Base-by-base conservation (phyloP, 345 rosid species). In the Trapa bicornis region DNA sequence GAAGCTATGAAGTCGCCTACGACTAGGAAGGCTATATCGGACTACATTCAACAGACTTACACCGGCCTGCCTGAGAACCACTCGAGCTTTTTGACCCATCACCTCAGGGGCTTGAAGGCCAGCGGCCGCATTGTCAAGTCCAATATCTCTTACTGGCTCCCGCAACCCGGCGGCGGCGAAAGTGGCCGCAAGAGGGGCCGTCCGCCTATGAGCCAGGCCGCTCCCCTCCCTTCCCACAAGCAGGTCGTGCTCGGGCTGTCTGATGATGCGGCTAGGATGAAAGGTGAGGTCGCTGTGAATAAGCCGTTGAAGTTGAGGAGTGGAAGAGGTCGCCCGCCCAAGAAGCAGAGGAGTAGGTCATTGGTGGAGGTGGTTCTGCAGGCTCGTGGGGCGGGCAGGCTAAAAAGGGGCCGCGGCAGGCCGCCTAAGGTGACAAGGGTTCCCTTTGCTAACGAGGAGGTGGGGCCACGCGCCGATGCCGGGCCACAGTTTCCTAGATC, bases 11-110 rank as follows among this genome's bases (percentile, higher is more conserved):
- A 84, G 47, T 92, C 88, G 68, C 76, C 69, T 5, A 81, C 98
- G 39, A 93, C 92, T 75, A 90, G 78, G 82, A 39, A 77, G 66
- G 87, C 94, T n/a, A 93, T 93, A 63, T 73, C 89, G 8, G 86
- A 83, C 80, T 82, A 78, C 75, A 86, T 90, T 38, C 84, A 84
- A 78, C 65, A 70, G 71, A 74, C 50, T 4, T 71, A 75, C 77
- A 3, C 79, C 6, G 78, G 73, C 70, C 72, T 93, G n/a, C 88
- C 92, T 3, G 53, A 82, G 47, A 65, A 75, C 65, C 89, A 93
- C 82, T 14, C 71, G 7, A 73, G 73, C 71, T 37, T 84, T 91
- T 41, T 93, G 82, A 77, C 83, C 73, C 79, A 82, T 50, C 80
- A 84, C 76, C 79, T 93, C 73, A 83, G 80, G 78, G 74, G 76